A percentile compares a stretch with the other conserved stretches of the same genome.
phyloP scores from a whole-genome alignment of 1,284 basidiomycete genomes.

The Clitocybe nebularis region DNA sequence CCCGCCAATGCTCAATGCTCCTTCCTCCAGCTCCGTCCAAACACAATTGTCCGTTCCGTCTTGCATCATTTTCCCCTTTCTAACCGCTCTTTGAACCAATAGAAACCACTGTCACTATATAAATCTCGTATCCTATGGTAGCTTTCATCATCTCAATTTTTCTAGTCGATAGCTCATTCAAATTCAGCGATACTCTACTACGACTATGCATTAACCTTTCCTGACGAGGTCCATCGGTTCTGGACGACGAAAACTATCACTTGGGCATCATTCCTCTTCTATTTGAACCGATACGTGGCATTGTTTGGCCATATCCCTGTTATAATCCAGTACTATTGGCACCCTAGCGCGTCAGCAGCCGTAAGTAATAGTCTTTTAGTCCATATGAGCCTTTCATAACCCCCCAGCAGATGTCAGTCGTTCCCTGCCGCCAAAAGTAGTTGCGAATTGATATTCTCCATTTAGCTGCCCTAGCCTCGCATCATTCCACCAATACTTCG shows the following conservation, averaged over 20 bases:
- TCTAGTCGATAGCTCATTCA: no score
- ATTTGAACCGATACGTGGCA: constrained; percentile 34
- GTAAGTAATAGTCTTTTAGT: constrained; percentile 9
- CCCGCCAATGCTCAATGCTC: constrained; percentile 4
- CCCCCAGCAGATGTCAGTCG: constrained; percentile 12
- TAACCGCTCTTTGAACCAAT: no score
- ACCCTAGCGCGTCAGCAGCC: constrained; percentile 1
- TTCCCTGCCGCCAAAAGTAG: no score
- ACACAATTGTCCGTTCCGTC: constrained; percentile 9
- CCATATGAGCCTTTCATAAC: not conserved
- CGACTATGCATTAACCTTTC: constrained; percentile 36
- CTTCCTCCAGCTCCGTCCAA: constrained; percentile 7
- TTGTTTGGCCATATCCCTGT: constrained; percentile 29
- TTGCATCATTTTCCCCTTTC: not conserved
- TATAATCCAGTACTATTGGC: constrained; percentile 19
- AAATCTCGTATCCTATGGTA: constrained; percentile 17
- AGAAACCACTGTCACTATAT: constrained; percentile 14
- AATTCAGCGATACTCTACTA: constrained; percentile 34
- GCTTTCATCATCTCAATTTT: not conserved
- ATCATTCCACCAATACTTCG: constrained; percentile 21
- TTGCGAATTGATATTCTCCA: no score
- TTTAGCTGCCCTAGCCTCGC: constrained; percentile 17
- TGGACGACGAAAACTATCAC: constrained; percentile 27
- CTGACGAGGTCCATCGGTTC: constrained; percentile 31
- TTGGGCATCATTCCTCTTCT: constrained; percentile 30